Evolutionary conservation across 768 basidiomycete genomes (phyloP).

Genomic region (Mycena epipterygia): DNA sequence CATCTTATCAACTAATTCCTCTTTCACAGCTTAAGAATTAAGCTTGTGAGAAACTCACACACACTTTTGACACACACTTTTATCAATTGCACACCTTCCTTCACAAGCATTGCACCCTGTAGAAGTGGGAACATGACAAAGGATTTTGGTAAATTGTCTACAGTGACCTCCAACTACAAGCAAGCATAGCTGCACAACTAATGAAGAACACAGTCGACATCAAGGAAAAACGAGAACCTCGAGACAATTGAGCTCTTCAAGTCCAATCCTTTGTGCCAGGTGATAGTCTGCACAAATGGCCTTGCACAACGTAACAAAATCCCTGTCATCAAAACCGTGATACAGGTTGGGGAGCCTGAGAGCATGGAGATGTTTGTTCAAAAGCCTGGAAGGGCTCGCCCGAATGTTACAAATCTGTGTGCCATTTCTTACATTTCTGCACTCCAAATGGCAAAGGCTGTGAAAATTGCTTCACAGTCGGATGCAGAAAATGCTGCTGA

Average conservation of each 20-base stretch:
- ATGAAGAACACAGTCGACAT: too few species aligned
- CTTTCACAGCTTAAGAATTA: too few species aligned
- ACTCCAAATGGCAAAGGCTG: background rate
- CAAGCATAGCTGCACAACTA: too few species aligned
- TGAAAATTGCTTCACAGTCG: background rate
- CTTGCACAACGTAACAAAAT: slow-evolving; percentile 13
- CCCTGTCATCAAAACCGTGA: background rate
- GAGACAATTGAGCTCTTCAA: background rate
- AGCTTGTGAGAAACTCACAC: too few species aligned
- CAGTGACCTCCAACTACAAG: too few species aligned
- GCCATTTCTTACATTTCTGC: slow-evolving; percentile 16
- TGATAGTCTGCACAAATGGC: slow-evolving; percentile 6
- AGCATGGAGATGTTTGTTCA: slow-evolving; percentile 6
- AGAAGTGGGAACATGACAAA: too few species aligned
- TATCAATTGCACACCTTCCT: too few species aligned
- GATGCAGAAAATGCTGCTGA: slow-evolving; percentile 8
- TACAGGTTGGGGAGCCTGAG: slow-evolving; percentile 15
- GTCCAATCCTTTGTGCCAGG: background rate
- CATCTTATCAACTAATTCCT: too few species aligned
- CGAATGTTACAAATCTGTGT: background rate
- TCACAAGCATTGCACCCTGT: too few species aligned
- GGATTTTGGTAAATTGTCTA: too few species aligned
- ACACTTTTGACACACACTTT: too few species aligned
- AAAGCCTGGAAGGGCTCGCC: slow-evolving; percentile 8
- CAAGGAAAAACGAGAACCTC: background rate